Base-by-base conservation (phyloP, 345 rosid genomes). In the Eucalyptus tenuipes region DNA sequence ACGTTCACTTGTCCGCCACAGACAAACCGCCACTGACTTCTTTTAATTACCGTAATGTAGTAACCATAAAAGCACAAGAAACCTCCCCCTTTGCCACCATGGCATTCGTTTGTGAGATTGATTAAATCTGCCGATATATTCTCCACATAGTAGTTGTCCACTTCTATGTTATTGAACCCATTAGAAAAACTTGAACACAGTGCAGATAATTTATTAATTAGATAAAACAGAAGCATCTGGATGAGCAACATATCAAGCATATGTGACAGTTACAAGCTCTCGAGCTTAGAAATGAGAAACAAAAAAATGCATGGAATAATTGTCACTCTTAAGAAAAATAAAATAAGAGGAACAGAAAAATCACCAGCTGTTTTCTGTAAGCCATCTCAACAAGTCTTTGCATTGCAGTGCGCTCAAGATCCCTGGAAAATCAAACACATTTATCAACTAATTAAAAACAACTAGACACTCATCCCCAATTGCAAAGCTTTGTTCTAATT, bases 341-440 rank as follows among this genome's bases (percentile, higher is more conserved):
- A 89, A 85, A 29, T 42, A 18, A 71, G 18, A 81, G 24, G 86
- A 31, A 17, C 18, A 55, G 52, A 57, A 24, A 66, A 66, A 80
- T 86, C 42, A 94, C 96, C 95, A 94, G 88, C 86, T 86, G 92
- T 88, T 94, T 94, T 88, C 71, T 93, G 89, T 92, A 92, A 84
- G 96, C 95, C 91, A 90, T 86, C 91, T 94, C 96, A 87, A 94
- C 93, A 79, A 94, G 95, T 87, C 89, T 92, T 90, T 93, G 88
- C 95, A 94, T 91, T n/a, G 95, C 96, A 88, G 90, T 89, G 89
- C 88, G 93, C 93, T 94, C 95, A 66, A 91, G 92, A 89, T 42
- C 88, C 92, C 95, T 94, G 93, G 53, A 61, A 68, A 49, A 49
- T 13, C 37, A 85, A 89, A 89, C 50, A 79, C 48, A 57, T 75